Conservation (phyloP, 352 stramenopile genomes). For the Elongisporangium anandrum region DNA sequence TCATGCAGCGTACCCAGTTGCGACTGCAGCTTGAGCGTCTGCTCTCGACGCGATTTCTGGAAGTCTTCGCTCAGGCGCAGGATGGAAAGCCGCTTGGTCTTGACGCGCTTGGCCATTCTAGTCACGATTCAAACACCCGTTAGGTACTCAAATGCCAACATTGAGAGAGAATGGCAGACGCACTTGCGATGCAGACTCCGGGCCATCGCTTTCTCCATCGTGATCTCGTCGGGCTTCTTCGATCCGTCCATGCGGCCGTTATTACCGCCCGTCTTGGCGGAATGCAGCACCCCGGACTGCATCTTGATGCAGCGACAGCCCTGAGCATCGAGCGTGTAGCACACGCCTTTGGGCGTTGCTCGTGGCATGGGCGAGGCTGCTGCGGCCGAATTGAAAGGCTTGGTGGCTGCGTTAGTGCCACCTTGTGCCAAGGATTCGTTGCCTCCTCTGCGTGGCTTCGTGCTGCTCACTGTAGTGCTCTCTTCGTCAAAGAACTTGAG, state of each 20-base stretch:
- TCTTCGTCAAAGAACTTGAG: conserved; percentile 78
- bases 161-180: conserved; percentile 6
- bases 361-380: conserved; percentile 6
- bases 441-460: neutral
- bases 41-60: conserved; percentile 23
- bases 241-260: conserved; percentile 3
- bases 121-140: neutral
- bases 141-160: neutral
- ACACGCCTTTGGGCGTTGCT: conserved; percentile 38
- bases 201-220: conserved; percentile 48
- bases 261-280: neutral
- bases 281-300: conserved; percentile 25
- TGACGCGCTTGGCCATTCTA: conserved; percentile 59
- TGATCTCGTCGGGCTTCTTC: conserved; percentile 34
- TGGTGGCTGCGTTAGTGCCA: neutral
- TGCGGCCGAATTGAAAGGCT: conserved; percentile 2
- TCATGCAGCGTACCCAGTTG: conserved; percentile 28
- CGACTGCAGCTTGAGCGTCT: conserved; percentile 46
- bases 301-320: conserved; percentile 74
- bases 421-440: neutral
- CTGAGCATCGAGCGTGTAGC: conserved; percentile 61
- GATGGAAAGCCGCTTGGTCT: conserved; percentile 38
- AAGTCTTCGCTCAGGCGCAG: conserved; percentile 44
- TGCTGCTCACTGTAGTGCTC: conserved; percentile 1
- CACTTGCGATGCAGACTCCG: conserved; percentile 61